Conservation (phyloP, 768 basidiomycete genomes). For the Hirschioporus abietinus region DNA sequence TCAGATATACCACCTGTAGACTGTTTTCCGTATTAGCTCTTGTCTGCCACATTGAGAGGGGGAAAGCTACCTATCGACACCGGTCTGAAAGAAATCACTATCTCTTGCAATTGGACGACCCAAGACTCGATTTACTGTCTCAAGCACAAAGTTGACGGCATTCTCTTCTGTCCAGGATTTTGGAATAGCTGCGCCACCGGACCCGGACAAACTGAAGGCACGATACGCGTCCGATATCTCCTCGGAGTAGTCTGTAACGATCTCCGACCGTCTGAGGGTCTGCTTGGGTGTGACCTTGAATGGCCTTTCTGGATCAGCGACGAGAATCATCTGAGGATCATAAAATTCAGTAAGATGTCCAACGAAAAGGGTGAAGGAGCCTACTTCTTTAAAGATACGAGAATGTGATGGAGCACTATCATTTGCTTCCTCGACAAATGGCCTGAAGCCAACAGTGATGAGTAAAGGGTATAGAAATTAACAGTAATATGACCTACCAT, state of each 20-base stretch:
- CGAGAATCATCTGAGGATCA: conserved; percentile 9
- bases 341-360: neutral
- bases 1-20: too few relatives aligned
- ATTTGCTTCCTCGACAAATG: conserved; percentile 9
- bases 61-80: conserved; percentile 20
- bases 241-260: neutral
- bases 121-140: too few relatives aligned
- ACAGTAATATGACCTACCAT: neutral
- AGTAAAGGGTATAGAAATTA: neutral
- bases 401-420: conserved; percentile 10
- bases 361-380: neutral
- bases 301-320: conserved; percentile 6
- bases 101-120: conserved; percentile 28
- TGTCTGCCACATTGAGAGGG: too few relatives aligned
- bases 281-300: conserved; percentile 1
- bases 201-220: neutral
- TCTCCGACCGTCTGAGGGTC: neutral
- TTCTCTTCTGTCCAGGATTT: conserved; percentile 18
- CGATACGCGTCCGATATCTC: neutral
- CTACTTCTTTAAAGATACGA: conserved; percentile 12
- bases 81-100: conserved; percentile 34
- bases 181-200: neutral
- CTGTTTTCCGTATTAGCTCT: too few relatives aligned
- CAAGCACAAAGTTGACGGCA: conserved; percentile 26
- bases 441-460: neutral